Evolutionary conservation across 2,329 filamentous ascomycete species (phyloP).

Genomic region (Lasiodiplodia theobromae): DNA sequence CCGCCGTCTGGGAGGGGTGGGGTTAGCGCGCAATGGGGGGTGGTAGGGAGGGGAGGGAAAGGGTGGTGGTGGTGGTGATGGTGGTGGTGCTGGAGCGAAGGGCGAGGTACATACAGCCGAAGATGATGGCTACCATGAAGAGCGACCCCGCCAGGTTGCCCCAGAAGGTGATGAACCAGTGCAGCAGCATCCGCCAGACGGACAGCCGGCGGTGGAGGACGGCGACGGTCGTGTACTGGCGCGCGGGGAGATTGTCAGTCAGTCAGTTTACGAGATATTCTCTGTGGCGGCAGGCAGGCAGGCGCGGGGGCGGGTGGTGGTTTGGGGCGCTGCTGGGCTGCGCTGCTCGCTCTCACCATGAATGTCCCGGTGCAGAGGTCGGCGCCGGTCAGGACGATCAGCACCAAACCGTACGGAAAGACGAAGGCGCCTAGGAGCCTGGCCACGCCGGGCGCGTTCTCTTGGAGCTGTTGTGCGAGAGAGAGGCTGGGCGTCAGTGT

Average conservation of each 20-base stretch:
- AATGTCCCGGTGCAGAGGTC: constrained; percentile 29
- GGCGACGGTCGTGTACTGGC: constrained; percentile 32
- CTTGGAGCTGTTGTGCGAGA: constrained; percentile 18
- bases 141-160: constrained; percentile 59
- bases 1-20: constrained; percentile 45
- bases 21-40: no score
- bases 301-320: no score
- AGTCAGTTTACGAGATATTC: no score
- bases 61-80: no score
- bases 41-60: no score
- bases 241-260: no score
- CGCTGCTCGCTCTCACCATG: constrained; percentile 3
- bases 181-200: constrained; percentile 45
- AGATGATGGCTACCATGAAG: constrained; percentile 58
- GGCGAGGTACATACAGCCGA: constrained; percentile 44
- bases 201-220: constrained; percentile 39
- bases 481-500: neutral
- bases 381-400: constrained; percentile 26
- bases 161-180: constrained; percentile 58
- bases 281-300: no score
- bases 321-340: no score
- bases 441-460: constrained; percentile 23
- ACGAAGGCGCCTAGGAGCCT: constrained; percentile 22
- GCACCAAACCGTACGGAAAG: constrained; percentile 27
- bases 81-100: no score